Base-by-base conservation (phyloP, 768 basidiomycete species). In the Cyclocybe aegerita region DNA sequence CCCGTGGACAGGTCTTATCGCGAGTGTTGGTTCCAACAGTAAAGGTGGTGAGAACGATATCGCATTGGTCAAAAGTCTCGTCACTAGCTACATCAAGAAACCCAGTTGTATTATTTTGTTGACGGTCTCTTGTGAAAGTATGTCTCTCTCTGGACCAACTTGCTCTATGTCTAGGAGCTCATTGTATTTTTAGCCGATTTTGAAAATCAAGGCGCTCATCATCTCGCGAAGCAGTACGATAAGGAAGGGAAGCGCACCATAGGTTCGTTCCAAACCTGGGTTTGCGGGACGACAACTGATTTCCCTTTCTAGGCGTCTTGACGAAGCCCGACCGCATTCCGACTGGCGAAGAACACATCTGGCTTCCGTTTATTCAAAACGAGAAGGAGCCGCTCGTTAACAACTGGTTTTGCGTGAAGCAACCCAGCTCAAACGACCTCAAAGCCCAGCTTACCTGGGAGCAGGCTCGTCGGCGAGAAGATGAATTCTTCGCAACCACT, bases 181-280 rank as follows among this genome's bases (percentile, higher is more conserved):
- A 30, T 14, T 15, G 14, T 37, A 39, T 12, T 30, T 9, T 31
- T 39, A 91, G 90, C 87, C 45, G 88, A 92, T 54, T 88, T 87
- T 14, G 86, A 90, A 56, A 92, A 88, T 38, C 88, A 91, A 62
- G 85, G 83, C 0, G 88, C 88, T 0, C 82, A 85, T 51, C 70
- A 77, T n/a, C 68, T 91, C 0, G 81, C 86, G 0, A 84, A 82
- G 57, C 43, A 68, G 10, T 67, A 77, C 42, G 88, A 90, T 53
- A 80, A 82, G 0, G 67, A 79, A 1, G 87, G 88, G 0, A 75
- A 74, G 43, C 75, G 87, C 4, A 91, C 88, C 0, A 84, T 90
- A 11, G 88, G 89, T 87, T 53, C 11, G 76, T 16, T n/a, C 46
- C 48, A 12, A 46, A 2, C 33, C 37, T 14, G 0, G 33, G 4